Evolutionary conservation across 805 yeast genomes (phyloP), one percentile per base, ranked within the genome.

Genomic region (Metschnikowia noctiluminum): DNA sequence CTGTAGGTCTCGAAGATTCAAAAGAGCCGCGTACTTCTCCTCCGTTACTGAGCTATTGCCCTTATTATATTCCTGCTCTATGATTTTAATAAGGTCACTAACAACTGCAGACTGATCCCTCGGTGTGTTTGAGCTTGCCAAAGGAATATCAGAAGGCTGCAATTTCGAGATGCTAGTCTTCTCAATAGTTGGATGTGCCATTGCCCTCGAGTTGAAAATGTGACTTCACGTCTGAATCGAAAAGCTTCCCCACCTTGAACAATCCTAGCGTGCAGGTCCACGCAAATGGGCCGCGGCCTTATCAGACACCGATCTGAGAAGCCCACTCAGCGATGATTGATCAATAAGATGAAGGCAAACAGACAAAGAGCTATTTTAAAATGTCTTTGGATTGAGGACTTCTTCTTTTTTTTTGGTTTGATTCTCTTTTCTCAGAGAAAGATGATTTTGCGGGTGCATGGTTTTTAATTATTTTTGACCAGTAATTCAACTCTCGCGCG

Each of bases 11-110:
- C 66, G 65, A 50, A 60, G 66, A 35, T 57, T 54, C 35, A 66
- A 55, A 36, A 72, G 54, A 16, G 66, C 63, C 45, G 62, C 54
- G 46, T 72, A 56, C 46, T 71, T 71, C 13, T 70, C 75, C 38
- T 62, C 57, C 6, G 76, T 69, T 10, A 72, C 63, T 14, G 73
- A 60, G 21, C 51, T 60, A 50, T 72, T 72, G 10, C 77, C 77
- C 40, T 53, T 63, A 43, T 59, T 55, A 46, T 69, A 70, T 55
- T 72, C 77, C 52, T 62, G 63, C 46, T 67, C 65, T 13, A 73
- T 73, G 42, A 72, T 48, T 44, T 55, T 55, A 15, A 50, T 38
- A 30, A 51, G 43, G 28, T 51, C 46, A 12, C 46, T 31, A 16
- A 52, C 45, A 27, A 52, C 46, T 15, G 27, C 47, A 10, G 31